phyloP scores from a whole-genome alignment of 805 yeast genomes.

The Zygosaccharomyces siamensis region DNA sequence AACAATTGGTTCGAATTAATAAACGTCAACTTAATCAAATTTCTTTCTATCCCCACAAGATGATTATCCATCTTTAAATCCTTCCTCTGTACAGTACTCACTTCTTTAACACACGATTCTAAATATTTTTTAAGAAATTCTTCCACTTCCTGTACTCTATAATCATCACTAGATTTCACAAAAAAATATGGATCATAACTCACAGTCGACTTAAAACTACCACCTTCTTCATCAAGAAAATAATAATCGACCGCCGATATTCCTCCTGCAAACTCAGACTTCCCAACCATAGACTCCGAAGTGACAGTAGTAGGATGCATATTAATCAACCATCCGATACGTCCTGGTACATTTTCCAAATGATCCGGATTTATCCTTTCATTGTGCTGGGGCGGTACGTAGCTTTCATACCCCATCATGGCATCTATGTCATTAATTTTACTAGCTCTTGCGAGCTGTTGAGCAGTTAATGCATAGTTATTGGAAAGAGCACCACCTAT shows the following conservation, averaged over 20 bases:
- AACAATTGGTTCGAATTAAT: constrained; percentile 69
- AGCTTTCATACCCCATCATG: constrained; percentile 83
- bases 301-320: constrained; percentile 84
- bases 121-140: constrained; percentile 68
- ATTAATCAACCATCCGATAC: constrained; percentile 82
- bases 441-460: constrained; percentile 48
- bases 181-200: constrained; percentile 85
- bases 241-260: constrained; percentile 89
- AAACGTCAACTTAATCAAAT: constrained; percentile 63
- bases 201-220: constrained; percentile 81
- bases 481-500: constrained; percentile 14
- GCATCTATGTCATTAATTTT: constrained; percentile 67
- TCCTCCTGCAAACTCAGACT: constrained; percentile 39
- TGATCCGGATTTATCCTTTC: constrained; percentile 17
- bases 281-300: constrained; percentile 35
- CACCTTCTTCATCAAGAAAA: constrained; percentile 94
- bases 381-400: constrained; percentile 58
- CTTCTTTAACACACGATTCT: constrained; percentile 57
- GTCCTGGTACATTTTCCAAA: constrained; percentile 24
- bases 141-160: constrained; percentile 61
- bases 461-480: constrained; percentile 29
- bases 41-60: constrained; percentile 65
- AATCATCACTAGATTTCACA: constrained; percentile 49
- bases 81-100: constrained; percentile 59
- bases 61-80: constrained; percentile 84